phyloP scores from a whole-genome alignment of 176 grass and related monocot species.

The Alloteropsis semialata region DNA sequence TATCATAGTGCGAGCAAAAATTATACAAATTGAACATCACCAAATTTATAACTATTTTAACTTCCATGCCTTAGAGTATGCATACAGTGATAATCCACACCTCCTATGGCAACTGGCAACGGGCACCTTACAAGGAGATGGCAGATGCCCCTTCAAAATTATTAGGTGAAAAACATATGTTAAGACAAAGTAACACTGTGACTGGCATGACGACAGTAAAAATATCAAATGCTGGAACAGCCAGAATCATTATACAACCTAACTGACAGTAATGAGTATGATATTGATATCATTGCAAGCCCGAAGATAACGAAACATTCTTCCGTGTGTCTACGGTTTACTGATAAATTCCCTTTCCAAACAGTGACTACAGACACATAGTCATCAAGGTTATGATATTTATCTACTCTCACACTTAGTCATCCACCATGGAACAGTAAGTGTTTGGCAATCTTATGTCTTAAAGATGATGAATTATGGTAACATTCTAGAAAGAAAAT shows the following conservation, averaged over 20 bases:
- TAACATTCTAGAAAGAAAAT: not conserved
- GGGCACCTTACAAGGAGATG: not conserved
- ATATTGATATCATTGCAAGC: not conserved
- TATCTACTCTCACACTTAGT: too few relatives aligned
- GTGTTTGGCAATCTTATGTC: not conserved
- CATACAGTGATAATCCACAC: not conserved
- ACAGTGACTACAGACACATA: not conserved
- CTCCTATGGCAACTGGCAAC: not conserved
- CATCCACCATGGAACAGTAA: too few relatives aligned
- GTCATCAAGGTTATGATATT: too few relatives aligned
- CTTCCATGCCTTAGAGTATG: not conserved
- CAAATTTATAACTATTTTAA: not conserved
- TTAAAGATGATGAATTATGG: not conserved
- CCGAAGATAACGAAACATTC: not conserved
- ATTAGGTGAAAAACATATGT: not conserved
- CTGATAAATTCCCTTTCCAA: not conserved
- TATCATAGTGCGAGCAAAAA: not conserved
- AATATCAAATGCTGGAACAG: not conserved
- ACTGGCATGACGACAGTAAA: not conserved
- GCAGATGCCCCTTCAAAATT: not conserved
- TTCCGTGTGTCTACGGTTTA: not conserved
- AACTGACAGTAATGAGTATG: too few relatives aligned
- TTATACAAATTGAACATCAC: not conserved
- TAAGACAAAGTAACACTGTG: not conserved
- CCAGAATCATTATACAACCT: not conserved